phyloP scores from a whole-genome alignment of 495 filamentous ascomycete species.

The Oleoguttula mirabilis region DNA sequence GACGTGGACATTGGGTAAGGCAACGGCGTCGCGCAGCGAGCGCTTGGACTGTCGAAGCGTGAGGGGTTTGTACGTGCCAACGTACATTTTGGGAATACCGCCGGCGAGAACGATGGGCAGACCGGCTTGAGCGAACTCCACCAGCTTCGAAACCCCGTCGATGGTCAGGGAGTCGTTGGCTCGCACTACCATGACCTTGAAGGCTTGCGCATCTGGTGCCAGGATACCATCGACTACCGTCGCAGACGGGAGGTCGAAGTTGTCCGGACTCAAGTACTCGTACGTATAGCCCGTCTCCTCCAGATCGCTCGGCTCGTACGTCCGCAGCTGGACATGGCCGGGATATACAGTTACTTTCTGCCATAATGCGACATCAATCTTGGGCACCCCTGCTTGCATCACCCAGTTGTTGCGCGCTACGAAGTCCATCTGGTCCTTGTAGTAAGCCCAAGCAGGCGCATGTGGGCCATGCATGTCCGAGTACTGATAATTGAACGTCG shows the following conservation, averaged over 20 bases:
- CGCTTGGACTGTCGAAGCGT: constrained; percentile 6
- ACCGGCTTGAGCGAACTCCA: constrained; percentile 31
- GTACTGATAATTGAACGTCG: constrained; percentile 35
- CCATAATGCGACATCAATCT: constrained; percentile 35
- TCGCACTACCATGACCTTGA: constrained; percentile 36
- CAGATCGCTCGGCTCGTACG: constrained; percentile 11
- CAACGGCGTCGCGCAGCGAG: neutral
- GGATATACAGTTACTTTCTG: neutral
- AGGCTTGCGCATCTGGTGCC: constrained; percentile 32
- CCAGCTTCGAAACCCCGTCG: constrained; percentile 28
- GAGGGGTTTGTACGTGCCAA: constrained; percentile 19
- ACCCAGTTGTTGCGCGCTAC: constrained; percentile 31
- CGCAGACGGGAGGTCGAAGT: constrained; percentile 32
- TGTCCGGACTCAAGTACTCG: constrained; percentile 39
- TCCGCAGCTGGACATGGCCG: too few relatives aligned
- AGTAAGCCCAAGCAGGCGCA: constrained; percentile 36
- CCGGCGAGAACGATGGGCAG: constrained; percentile 35
- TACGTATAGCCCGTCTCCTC: constrained; percentile 32
- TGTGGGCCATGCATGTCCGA: constrained; percentile 34
- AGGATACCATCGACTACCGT: constrained; percentile 29
- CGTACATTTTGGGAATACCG: constrained; percentile 19
- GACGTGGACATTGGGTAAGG: constrained; percentile 12
- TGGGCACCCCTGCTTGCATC: constrained; percentile 32
- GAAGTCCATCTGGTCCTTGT: constrained; percentile 33
- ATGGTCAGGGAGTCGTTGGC: constrained; percentile 32